Evolutionary conservation across 148 eudicot species (phyloP).

Genomic region (Agrostemma githago): DNA sequence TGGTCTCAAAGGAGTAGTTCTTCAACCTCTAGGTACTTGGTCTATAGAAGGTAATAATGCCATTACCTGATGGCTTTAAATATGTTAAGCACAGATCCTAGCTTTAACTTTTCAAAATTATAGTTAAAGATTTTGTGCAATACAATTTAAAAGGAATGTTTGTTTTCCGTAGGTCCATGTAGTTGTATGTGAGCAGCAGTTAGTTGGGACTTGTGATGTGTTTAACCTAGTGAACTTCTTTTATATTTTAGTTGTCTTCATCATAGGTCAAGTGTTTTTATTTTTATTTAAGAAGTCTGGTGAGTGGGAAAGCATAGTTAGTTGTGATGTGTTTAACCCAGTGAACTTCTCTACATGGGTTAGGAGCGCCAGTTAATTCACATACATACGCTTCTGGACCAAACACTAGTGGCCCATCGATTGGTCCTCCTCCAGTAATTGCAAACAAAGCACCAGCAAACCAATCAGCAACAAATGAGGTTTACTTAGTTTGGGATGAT

Average conservation of each 20-base stretch:
- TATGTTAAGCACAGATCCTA: constrained; percentile 3
- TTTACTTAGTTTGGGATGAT: constrained; percentile 97
- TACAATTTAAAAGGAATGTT: not conserved
- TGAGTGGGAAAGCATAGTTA: not conserved
- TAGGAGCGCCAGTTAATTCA: constrained; percentile 43
- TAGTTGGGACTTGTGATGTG: not conserved
- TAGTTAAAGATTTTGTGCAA: not conserved
- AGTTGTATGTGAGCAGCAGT: not conserved
- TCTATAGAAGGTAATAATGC: not conserved
- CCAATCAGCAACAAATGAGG: constrained; percentile 80
- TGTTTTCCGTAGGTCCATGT: not conserved
- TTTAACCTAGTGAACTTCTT: not conserved
- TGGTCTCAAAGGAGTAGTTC: not conserved
- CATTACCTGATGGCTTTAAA: not conserved
- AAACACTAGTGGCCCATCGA: constrained; percentile 91
- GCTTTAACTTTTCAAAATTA: not conserved
- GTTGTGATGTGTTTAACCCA: not conserved
- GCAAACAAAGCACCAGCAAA: constrained; percentile 81
- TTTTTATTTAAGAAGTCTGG: constrained; percentile 5
- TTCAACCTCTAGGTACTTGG: not conserved
- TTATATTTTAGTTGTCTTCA: constrained; percentile 3
- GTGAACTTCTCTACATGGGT: constrained; percentile 9
- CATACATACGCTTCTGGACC: constrained; percentile 99
- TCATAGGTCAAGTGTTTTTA: not conserved
- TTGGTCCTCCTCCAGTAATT: constrained; percentile 95